Evolutionary conservation across 1,139 yeast genomes (phyloP), one percentile per base, ranked within the genome.

Genomic region (Sugiyamaella japonica): DNA sequence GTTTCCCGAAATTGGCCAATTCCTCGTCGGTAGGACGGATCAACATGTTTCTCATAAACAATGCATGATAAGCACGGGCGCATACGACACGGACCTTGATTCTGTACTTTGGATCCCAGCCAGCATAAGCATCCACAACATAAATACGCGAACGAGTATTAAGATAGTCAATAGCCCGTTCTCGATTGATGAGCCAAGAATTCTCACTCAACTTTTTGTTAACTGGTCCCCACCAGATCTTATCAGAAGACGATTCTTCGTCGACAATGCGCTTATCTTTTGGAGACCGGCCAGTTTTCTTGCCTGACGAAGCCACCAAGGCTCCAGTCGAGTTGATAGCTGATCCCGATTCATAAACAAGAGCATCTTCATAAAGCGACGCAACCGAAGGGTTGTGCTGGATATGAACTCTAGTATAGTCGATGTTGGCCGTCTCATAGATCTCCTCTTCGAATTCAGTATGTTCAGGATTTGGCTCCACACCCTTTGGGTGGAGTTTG

Each of bases 181-280:
- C 95, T 73, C 96, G 86, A 73, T 95, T 89, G 67, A 93, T 91
- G 69, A 85, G 83, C 98, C 98, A 93, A 45, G 97, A 90, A 71
- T 86, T 84, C 75, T 89, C 97, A 61, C 89, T 86, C 67, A 93
- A 93, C 76, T 91, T 89, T 76, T 88, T 89, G 79, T 93, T 93
- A 66, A 93, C 99, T 8, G 98, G 98, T 31, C 99, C 99, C 99
- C 99, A 93, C 98, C 99, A 93, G 66, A 93, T 84, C 70, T 91
- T 78, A 60, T 88, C 82, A 56, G 81, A 74, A 41, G 97, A 90
- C 53, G 95, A 79, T 65, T 82, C 86, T 77, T 93, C 98, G 66
- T 91, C 97, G 62, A 93, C 98, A 74, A 93, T 89, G 78, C 99
- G 89, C 76, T 93, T 93, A 76, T 93, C 99, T 78, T 86, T 88